Evolutionary conservation across 306 rosid genomes (phyloP), one percentile per base, ranked within the genome.

Genomic region (Biancaea sappan): DNA sequence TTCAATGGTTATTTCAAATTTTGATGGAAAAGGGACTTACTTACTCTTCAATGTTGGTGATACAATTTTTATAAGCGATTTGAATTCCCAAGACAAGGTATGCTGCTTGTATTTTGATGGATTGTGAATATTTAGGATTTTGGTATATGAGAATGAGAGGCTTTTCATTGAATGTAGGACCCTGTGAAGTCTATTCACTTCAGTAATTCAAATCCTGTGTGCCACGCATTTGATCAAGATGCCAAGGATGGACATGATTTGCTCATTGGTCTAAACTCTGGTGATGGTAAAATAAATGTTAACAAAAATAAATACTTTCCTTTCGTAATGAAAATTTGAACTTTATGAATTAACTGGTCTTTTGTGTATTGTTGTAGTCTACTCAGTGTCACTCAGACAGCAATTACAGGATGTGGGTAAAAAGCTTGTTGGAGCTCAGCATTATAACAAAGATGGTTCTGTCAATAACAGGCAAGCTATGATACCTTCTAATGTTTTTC

Each of bases 221-320:
- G 98, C 79, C 99, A 90, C 2, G 86, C 98, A 32, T 95, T 95
- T 84, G 99, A 95, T 84, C 92, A 83, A 25, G 99, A 92, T 22
- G 84, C 99, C 4, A 92, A 87, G 97, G 99, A 95, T 88, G 98
- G 99, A 18, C 98, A 95, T 81, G 99, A 95, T 84, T 87, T 95
- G 83, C 83, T 95, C 75, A 84, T 92, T 44, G 99, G 99, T 46
- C 82, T 95, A 79, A 87, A 26, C 80, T 84, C 96, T 31, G 98
- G 99, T 8, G 99, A 95, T 86, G 99, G 99, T 95, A 88, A 84
- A 34, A 34, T 34, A 35, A 37, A 40, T 28, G 57, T 68, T 52
- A 34, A 14, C 28, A 24, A 28, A 35, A 44, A 60, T 81, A 61
- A 77, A 18, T 52, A 43, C 25, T 59, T 59, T 57, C 25, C 8